phyloP scores from a whole-genome alignment of 1,284 basidiomycete genomes.

The Trichosporon faecale region DNA sequence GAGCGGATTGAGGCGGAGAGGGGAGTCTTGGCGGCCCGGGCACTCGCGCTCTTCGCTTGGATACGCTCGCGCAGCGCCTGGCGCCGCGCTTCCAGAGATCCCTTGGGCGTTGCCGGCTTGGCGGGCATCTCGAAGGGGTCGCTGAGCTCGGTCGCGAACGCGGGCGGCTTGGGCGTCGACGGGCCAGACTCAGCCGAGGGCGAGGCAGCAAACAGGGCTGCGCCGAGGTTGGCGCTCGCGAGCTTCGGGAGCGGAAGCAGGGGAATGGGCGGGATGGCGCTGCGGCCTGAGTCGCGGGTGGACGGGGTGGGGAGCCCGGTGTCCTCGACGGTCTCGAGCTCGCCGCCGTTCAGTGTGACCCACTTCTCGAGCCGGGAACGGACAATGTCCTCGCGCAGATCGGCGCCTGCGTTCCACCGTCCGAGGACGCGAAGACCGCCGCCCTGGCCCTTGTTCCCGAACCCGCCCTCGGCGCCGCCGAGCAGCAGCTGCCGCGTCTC shows the following conservation, averaged over 20 bases:
- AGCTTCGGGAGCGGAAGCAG: conserved; percentile 43
- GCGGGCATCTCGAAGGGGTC: conserved; percentile 41
- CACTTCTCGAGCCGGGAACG: conserved; percentile 44
- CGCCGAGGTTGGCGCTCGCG: conserved; percentile 34
- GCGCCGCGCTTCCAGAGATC: conserved; percentile 42
- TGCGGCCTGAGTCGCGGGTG: conserved; percentile 31
- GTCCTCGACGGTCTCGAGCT: conserved; percentile 10
- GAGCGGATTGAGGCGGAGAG: conserved; percentile 32
- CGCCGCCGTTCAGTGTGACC: conserved; percentile 46
- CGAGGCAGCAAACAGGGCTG: conserved; percentile 31
- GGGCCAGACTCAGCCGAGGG: conserved; percentile 22
- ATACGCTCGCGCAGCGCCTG: conserved; percentile 49
- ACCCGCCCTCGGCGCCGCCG: conserved; percentile 37
- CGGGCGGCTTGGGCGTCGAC: conserved; percentile 7
- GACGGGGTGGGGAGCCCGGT: conserved; percentile 41
- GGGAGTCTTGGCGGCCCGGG: conserved; percentile 28
- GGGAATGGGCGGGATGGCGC: conserved; percentile 47
- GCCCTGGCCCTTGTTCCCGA: conserved; percentile 42
- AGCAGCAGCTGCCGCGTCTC: conserved; percentile 45
- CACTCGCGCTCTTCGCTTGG: conserved; percentile 39
- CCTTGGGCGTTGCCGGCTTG: conserved; percentile 18
- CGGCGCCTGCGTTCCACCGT: conserved; percentile 48
- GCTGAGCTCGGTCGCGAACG: conserved; percentile 30
- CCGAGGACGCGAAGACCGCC: conserved; percentile 48
- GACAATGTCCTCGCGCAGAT: conserved; percentile 42